Base-by-base conservation (phyloP, 2,329 filamentous ascomycete genomes). In the Penicillium fuscoglaucum region DNA sequence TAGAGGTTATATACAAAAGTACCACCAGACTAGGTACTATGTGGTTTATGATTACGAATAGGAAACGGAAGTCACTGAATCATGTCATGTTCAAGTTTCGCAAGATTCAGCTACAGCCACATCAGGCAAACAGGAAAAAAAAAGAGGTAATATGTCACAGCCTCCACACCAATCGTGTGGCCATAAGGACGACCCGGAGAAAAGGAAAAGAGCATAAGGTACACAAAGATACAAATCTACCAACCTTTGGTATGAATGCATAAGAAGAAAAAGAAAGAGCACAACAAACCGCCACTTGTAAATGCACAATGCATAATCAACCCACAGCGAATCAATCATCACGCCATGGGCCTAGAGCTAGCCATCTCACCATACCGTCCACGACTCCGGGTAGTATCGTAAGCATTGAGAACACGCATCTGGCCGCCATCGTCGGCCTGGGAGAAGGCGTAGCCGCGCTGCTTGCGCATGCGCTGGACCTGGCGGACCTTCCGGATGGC, bases 381-480 rank as follows among this genome's bases (percentile, higher is more conserved):
- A 80, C 95, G 85, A 73, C 91, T 87, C 75, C 90, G 88, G 62
- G 95, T 99, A 52, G 95, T 99, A 79, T 99, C 95, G 78, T 99
- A 99, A 61, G 95, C 95, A 79, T 97, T 93, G 72, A 99, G 83
- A 62, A 99, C 90, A 68, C 93, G 85, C 66, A 93, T 96, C 79
- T 98, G 95, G 31, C 76, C 77, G 69, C 89, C 91, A 77, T 99
- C 95, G 74, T 99, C 95, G 58, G 93, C 96, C 78, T 97, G 93
- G 68, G 91, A 96, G 78, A 99, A 99, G 61, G 95, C 95, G 73
- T 99, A 99, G 35, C 95, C 95, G 71, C 95, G 90, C 79, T 99
- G 95, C 79, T 99, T 99, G 74, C 95, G 91, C 95, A 98, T 99
- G 64, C 95, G 90, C 79, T 98, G 95, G 41, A 98, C 95, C 78